These are phyloP conservation scores for Mortierella sp. DNA, from an alignment of 371 early-diverging fungal genomes.

Conservation along the genomic window DNA sequence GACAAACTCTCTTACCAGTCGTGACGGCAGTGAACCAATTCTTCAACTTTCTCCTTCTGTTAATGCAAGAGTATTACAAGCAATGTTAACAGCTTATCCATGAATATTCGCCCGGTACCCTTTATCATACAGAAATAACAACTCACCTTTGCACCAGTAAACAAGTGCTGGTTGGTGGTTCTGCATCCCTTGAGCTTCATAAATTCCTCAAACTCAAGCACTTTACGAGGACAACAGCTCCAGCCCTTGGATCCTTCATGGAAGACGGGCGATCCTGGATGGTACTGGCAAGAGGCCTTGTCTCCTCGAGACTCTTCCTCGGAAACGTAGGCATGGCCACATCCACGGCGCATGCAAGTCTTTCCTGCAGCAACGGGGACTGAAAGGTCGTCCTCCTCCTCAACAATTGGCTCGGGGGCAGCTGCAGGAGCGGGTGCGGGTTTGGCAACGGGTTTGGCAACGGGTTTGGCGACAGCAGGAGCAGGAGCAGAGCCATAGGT, in stretches of 20 bases:
- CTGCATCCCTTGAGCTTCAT: slow-evolving; percentile 93
- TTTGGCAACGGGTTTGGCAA: slow-evolving; percentile 13
- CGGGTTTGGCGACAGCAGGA: no score
- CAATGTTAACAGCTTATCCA: not conserved
- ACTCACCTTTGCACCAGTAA: slow-evolving; percentile 63
- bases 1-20: slow-evolving; percentile 75
- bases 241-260: slow-evolving; percentile 96
- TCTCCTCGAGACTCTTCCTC: slow-evolving; percentile 73
- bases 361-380: slow-evolving; percentile 83
- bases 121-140: not conserved
- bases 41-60: slow-evolving; percentile 59
- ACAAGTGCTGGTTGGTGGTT: slow-evolving; percentile 85
- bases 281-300: slow-evolving; percentile 82
- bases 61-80: not conserved
- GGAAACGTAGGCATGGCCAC: slow-evolving; percentile 76
- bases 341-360: slow-evolving; percentile 87
- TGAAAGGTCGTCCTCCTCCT: slow-evolving; percentile 80
- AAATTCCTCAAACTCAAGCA: slow-evolving; percentile 98
- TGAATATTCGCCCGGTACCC: not conserved
- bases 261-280: slow-evolving; percentile 91
- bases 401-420: slow-evolving; percentile 59
- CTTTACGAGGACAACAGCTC: slow-evolving; percentile 89
- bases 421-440: slow-evolving; percentile 27
- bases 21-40: slow-evolving; percentile 81
- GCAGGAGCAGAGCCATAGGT: slow-evolving; percentile 33